Conservation (phyloP, 1,284 basidiomycete genomes). For the Ceratobasidium sp. region DNA sequence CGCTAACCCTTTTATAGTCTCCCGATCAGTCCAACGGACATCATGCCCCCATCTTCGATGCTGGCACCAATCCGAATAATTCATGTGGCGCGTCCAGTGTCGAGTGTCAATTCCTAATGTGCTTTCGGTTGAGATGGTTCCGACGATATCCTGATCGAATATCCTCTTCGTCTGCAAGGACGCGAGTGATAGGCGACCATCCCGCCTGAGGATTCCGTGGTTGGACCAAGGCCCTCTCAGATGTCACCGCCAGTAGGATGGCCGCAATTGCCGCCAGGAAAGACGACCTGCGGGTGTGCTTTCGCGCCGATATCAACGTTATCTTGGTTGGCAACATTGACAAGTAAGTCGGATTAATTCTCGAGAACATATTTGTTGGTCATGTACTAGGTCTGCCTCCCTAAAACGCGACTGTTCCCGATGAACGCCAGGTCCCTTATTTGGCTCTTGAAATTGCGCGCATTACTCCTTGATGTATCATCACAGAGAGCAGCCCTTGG, state of each 20-base stretch:
- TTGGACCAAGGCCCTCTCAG: slow-evolving; percentile 49
- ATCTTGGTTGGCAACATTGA: slow-evolving; percentile 41
- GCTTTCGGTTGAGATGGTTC: slow-evolving; percentile 34
- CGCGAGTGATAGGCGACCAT: slow-evolving; percentile 53
- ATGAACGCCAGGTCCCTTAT: slow-evolving; percentile 40
- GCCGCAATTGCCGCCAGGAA: slow-evolving; percentile 42
- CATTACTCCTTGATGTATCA: slow-evolving; percentile 59
- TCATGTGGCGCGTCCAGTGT: slow-evolving; percentile 44
- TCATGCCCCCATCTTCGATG: slow-evolving; percentile 51
- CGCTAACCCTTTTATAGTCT: slow-evolving; percentile 5
- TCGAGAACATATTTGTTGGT: too few species aligned
- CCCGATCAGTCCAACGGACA: slow-evolving; percentile 51
- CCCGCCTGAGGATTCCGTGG: slow-evolving; percentile 45
- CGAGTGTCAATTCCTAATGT: slow-evolving; percentile 29
- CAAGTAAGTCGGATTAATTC: slow-evolving; percentile 32
- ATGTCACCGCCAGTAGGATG: slow-evolving; percentile 49
- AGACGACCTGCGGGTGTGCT: slow-evolving; percentile 37
- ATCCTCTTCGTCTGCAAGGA: slow-evolving; percentile 45
- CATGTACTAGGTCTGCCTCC: neutral
- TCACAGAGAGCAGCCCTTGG: slow-evolving; percentile 25
- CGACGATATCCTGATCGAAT: slow-evolving; percentile 39
- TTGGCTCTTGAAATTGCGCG: slow-evolving; percentile 50
- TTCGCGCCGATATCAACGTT: slow-evolving; percentile 32
- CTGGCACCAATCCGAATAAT: slow-evolving; percentile 47
- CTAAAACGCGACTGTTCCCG: slow-evolving; percentile 36